phyloP scores from a whole-genome alignment of 2,329 filamentous ascomycete genomes.

The Claviceps sp. region DNA sequence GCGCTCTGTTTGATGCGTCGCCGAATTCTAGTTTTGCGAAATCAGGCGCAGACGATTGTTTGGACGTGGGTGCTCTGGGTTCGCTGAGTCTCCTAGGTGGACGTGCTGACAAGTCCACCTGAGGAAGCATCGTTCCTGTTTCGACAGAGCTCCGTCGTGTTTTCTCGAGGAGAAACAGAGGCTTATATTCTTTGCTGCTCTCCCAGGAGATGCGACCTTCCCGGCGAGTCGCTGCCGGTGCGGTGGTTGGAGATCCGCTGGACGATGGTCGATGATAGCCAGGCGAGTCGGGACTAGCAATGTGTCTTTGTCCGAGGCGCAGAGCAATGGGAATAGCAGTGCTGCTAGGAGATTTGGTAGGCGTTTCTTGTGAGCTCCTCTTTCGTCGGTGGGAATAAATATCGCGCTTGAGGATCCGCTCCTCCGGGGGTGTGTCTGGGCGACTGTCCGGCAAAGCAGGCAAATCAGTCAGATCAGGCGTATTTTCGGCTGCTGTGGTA shows the following conservation, averaged over 20 bases:
- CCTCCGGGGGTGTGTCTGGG: slow-evolving; percentile 40
- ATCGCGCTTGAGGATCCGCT: slow-evolving; percentile 27
- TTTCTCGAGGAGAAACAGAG: slow-evolving; percentile 68
- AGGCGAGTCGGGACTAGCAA: slow-evolving; percentile 29
- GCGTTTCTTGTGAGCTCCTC: slow-evolving; percentile 34
- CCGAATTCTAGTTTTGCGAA: slow-evolving; percentile 14
- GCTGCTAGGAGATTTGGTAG: slow-evolving; percentile 37
- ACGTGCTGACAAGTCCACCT: slow-evolving; percentile 33
- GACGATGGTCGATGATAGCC: slow-evolving; percentile 26
- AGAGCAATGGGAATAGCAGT: slow-evolving; percentile 46
- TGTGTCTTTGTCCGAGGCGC: slow-evolving; percentile 31
- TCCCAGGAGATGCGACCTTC: slow-evolving; percentile 46
- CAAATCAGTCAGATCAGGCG: slow-evolving; percentile 40
- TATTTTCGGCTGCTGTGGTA: slow-evolving; percentile 19
- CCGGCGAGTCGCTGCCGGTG: slow-evolving; percentile 24
- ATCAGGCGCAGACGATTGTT: slow-evolving; percentile 21
- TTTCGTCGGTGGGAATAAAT: slow-evolving; percentile 32
- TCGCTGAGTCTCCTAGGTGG: slow-evolving; percentile 25
- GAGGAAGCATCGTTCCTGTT: slow-evolving; percentile 13
- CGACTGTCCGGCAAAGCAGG: slow-evolving; percentile 47
- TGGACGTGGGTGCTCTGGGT: slow-evolving; percentile 15
- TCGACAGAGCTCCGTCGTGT: slow-evolving; percentile 26
- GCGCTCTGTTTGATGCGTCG: slow-evolving; percentile 14
- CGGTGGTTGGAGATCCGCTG: slow-evolving; percentile 17
- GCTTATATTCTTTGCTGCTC: slow-evolving; percentile 57